phyloP scores from a whole-genome alignment of 2,329 filamentous ascomycete genomes.

The Botrytis fragariae region DNA sequence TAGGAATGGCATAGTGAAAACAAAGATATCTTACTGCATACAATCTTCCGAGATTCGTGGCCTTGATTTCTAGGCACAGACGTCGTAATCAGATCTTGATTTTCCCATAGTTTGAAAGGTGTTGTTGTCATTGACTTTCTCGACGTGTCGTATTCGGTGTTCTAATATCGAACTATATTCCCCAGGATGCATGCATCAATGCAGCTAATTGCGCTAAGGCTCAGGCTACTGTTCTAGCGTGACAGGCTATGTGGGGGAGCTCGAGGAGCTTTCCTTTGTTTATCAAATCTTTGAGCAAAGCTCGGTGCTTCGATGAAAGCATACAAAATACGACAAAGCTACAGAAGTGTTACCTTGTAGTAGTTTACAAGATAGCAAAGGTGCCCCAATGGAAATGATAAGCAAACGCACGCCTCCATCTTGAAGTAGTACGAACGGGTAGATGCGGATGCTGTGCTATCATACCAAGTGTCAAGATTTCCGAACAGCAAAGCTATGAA shows the following conservation, averaged over 20 bases:
- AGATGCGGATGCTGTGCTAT: conserved; percentile 12
- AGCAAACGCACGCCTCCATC: neutral
- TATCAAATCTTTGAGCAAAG: neutral
- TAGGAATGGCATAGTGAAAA: neutral
- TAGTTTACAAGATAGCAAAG: conserved; percentile 11
- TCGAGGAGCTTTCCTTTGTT: neutral
- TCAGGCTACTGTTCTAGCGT: conserved; percentile 1
- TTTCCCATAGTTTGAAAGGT: conserved; percentile 7
- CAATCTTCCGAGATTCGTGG: neutral
- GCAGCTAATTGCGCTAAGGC: neutral
- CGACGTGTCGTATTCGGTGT: conserved; percentile 7
- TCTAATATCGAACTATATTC: neutral
- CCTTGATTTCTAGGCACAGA: neutral
- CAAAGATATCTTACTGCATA: neutral
- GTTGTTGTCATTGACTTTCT: conserved; percentile 6
- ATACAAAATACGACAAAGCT: neutral
- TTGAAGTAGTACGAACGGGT: conserved; percentile 7
- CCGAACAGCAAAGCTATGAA: neutral
- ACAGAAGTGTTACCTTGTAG: neutral
- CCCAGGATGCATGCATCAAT: neutral
- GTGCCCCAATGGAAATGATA: conserved; percentile 3
- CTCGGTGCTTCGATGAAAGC: neutral
- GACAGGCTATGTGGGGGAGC: conserved; percentile 4
- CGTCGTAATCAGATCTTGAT: conserved; percentile 6
- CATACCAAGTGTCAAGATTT: conserved; percentile 15